Evolutionary conservation across 139 green algal genomes (phyloP).

Genomic region (Choricystis sp.): DNA sequence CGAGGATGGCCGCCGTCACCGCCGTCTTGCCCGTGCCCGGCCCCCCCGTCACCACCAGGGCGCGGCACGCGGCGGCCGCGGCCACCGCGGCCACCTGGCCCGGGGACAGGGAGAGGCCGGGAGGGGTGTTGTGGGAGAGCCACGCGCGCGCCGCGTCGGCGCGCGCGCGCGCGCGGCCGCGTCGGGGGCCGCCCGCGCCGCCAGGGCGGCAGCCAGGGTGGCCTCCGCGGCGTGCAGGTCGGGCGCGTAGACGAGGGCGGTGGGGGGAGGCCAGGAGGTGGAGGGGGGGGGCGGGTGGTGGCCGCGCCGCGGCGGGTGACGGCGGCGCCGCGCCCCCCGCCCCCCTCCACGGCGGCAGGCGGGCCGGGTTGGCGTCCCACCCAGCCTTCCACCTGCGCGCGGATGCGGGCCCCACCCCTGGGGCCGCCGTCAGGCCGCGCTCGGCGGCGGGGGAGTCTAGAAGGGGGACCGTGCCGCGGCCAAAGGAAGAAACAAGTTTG

Average conservation of each 20-base stretch:
- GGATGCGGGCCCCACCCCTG: background rate
- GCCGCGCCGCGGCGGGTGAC: background rate
- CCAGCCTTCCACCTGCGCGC: background rate
- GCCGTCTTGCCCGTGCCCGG: constrained; percentile 59
- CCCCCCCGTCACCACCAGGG: constrained; percentile 50
- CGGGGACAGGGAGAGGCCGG: constrained; percentile 14
- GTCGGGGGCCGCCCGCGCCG: background rate
- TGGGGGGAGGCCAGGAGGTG: background rate
- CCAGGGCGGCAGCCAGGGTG: background rate
- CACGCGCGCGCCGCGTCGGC: background rate
- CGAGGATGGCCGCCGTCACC: constrained; percentile 24
- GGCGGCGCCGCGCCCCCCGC: background rate
- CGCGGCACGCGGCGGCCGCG: constrained; percentile 18
- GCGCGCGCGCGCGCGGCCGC: background rate
- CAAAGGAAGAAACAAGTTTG: background rate
- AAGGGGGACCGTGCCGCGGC: constrained; percentile 1
- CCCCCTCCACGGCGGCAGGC: background rate
- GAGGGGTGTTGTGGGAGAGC: background rate
- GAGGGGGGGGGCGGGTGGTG: background rate
- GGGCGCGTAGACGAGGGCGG: background rate
- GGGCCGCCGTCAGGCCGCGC: background rate
- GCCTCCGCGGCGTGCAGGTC: constrained; percentile 3
- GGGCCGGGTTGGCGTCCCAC: background rate
- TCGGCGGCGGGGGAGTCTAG: background rate
- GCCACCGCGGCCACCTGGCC: constrained; percentile 31